Conservation (phyloP, 306 rosid species). For the Mimosa bimucronata region DNA sequence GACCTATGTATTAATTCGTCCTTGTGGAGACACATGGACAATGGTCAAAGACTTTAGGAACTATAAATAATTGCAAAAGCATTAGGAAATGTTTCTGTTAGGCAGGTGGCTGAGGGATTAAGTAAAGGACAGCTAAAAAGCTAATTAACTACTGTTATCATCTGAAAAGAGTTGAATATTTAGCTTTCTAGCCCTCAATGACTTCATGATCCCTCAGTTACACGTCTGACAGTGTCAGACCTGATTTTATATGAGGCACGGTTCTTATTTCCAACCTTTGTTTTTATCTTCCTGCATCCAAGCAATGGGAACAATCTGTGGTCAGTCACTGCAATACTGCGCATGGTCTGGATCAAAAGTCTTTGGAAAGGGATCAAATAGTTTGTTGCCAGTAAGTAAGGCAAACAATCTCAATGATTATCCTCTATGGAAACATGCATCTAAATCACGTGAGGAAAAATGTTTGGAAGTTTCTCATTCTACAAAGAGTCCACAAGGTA, state of each 20-base stretch:
- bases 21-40: neutral
- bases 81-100: neutral
- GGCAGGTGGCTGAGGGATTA: neutral
- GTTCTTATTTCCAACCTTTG: neutral
- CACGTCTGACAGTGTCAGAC: neutral
- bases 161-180: neutral
- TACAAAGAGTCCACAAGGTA: neutral
- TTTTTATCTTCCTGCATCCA: slow-evolving; percentile 12
- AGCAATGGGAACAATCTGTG: slow-evolving; percentile 12
- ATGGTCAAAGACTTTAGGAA: neutral
- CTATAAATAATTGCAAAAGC: neutral
- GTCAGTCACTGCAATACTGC: neutral
- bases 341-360: neutral
- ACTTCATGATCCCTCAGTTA: neutral
- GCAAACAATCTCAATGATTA: neutral
- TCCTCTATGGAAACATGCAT: neutral
- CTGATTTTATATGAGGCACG: neutral
- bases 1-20: no score
- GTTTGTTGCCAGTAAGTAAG: neutral
- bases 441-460: neutral
- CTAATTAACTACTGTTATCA: neutral
- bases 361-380: neutral
- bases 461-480: slow-evolving; percentile 9
- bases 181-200: neutral
- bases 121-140: neutral